A percentile compares a stretch with the other conserved stretches of the same genome.
Conservation (phyloP, 2,329 filamentous ascomycete species). For the Beauveria brongniartii region DNA sequence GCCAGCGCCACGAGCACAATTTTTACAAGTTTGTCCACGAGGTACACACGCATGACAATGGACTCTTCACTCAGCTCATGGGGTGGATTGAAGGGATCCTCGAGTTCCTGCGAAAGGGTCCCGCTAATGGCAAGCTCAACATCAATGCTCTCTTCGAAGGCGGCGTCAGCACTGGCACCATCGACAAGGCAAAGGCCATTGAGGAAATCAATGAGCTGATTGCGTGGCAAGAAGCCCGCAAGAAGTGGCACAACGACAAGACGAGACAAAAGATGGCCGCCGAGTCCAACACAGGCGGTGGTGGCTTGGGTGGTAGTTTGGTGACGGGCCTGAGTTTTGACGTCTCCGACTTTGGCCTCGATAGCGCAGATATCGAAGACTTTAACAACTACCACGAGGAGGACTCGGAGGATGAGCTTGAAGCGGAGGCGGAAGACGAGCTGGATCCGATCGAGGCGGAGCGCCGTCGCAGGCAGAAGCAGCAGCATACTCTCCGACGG, state of each 20-base stretch:
- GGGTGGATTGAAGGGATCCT: slow-evolving; percentile 94
- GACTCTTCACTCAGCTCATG: slow-evolving; percentile 93
- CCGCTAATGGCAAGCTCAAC: slow-evolving; percentile 76
- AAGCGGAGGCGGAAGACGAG: slow-evolving; percentile 68
- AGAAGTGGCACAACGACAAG: slow-evolving; percentile 98
- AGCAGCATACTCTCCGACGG: slow-evolving; percentile 70
- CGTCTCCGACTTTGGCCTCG: slow-evolving; percentile 80
- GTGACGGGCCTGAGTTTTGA: slow-evolving; percentile 56
- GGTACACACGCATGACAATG: slow-evolving; percentile 93
- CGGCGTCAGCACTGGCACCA: slow-evolving; percentile 54
- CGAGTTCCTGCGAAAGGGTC: slow-evolving; percentile 83
- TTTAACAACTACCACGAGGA: slow-evolving; percentile 63
- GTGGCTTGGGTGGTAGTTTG: slow-evolving; percentile 38
- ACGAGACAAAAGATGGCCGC: slow-evolving; percentile 98
- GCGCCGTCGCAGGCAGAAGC: slow-evolving; percentile 65
- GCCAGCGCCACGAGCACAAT: slow-evolving; percentile 87
- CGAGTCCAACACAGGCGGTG: slow-evolving; percentile 35
- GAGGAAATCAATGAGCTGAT: slow-evolving; percentile 80
- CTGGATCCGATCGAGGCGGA: slow-evolving; percentile 84
- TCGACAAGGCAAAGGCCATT: slow-evolving; percentile 67
- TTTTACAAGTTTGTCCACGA: slow-evolving; percentile 99
- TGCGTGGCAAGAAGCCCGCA: slow-evolving; percentile 86
- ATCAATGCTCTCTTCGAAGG: slow-evolving; percentile 91
- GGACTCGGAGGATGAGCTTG: slow-evolving; percentile 51
- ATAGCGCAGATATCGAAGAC: slow-evolving; percentile 79